Conservation (phyloP, 352 stramenopile genomes). For the Globisporangium spinosum region DNA sequence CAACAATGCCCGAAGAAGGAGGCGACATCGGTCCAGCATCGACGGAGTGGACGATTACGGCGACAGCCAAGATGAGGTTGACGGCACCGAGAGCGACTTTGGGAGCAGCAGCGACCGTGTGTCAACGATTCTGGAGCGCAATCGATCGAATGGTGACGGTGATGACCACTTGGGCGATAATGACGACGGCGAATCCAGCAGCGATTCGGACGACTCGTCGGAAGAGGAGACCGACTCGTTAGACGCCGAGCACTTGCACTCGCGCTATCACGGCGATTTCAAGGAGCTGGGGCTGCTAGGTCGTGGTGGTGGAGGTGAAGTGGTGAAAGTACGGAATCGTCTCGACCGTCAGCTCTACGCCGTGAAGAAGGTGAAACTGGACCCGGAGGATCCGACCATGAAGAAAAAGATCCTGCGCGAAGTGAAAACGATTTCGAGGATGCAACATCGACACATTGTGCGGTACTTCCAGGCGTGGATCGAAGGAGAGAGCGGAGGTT, state of each 20-base stretch:
- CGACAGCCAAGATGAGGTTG: conserved; percentile 21
- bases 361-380: conserved; percentile 86
- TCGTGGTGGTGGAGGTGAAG: conserved; percentile 76
- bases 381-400: conserved; percentile 85
- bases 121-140: conserved; percentile 33
- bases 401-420: conserved; percentile 95
- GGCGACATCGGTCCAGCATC: conserved; percentile 57
- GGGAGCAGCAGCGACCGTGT: conserved; percentile 33
- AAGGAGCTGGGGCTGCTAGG: conserved; percentile 83
- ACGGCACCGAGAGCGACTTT: conserved; percentile 28
- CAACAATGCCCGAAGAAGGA: conserved; percentile 31
- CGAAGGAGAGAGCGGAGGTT: conserved; percentile 61
- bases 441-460: conserved; percentile 96
- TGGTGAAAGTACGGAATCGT: conserved; percentile 81
- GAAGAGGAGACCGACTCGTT: conserved; percentile 45
- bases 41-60: conserved; percentile 36
- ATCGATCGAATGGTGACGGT: conserved; percentile 25
- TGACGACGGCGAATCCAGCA: conserved; percentile 14
- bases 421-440: conserved; percentile 94
- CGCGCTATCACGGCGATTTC: conserved; percentile 82
- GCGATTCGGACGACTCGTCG: conserved; percentile 34
- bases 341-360: conserved; percentile 82
- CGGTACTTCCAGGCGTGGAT: conserved; percentile 92
- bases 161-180: conserved; percentile 18
- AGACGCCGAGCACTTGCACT: conserved; percentile 50